Base-by-base conservation (phyloP, 352 stramenopile genomes). In the Globisporangium uncinulatum region DNA sequence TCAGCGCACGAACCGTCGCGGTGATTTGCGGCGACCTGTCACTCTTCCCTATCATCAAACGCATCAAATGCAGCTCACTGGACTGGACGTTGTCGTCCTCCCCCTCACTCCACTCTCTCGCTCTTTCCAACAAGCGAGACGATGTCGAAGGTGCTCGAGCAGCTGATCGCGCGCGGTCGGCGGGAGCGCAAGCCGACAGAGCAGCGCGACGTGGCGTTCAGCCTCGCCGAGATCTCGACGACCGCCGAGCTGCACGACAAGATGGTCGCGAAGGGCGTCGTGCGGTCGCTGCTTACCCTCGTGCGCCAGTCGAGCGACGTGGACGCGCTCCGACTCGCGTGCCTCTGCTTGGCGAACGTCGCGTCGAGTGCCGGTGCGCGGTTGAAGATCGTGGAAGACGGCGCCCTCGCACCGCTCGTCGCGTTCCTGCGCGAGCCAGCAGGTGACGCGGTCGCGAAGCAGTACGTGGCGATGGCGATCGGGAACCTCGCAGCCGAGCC, bases 161-260 rank as follows among this genome's bases (percentile, higher is more conserved):
- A 97, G 61, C 74, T 99, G 29, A 96, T 99, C 53, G 96, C 95
- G 20, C 87, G 96, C n/a, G 96, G 95, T 3, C 75, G 95, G n/a
- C 89, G 95, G 9, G 94, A 97, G 54, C 77, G 86, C 44, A 96
- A 96, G 66, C 90, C 92, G n/a, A 88, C 86, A 0, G 96, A 99
- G 62, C 93, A 98, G 71, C 95, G 95, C 20, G 91, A 98, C 67
- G 95, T 98, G 7, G 88, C 92, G 14, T 99, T 98, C 64, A 97
- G 93, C 37, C 73, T 99, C 7, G 94, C 93, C 6, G 94, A 98
- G 63, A 95, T 99, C 50, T 98, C 94, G 13, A 98, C 95, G 1
- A 90, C 97, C 57, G 72, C 70, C 11, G 89, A 97, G 43, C 71
- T 97, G 17, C 93, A 98, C 71, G 89, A 97, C 55, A 92, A 95